Evolutionary conservation across 257 asterid genomes (phyloP), one percentile per base, ranked within the genome.

Genomic region (Solanum piurae): DNA sequence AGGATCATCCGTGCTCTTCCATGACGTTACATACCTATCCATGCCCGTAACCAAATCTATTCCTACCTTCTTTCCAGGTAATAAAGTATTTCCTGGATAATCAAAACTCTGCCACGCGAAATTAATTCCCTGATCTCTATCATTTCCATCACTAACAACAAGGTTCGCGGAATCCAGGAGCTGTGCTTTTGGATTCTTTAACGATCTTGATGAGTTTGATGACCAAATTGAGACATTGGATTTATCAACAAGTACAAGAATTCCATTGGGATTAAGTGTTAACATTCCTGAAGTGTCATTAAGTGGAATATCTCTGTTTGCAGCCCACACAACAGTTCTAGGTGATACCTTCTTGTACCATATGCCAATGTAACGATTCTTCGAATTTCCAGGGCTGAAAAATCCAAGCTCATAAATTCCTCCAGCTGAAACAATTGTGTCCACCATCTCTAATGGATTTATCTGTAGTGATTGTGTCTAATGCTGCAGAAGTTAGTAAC

Each of bases 1-100:
- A 1, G 90, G 90, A 84, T 88, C 90, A 84, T 88, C 86, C 2
- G 55, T 4, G 68, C 87, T 88, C 88, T 66, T 88, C 90, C 90
- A 88, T 0, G 90, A 86, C 7, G 86, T 66, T 16, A n/a, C 7
- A 31, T 23, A 0, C 58, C 83, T 5, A 5, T 79, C 73, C 31
- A 38, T 62, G 3, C 88, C 88, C 6, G 69, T 84, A 3, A 7
- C 72, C 36, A 88, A 88, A 69, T 84, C 69, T 73, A 23, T 42
- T 46, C 90, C 88, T 7, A 88, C 0, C 76, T 36, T 88, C 90
- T 86, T 88, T n/a, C 88, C 88, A 38, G 88, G 25, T 18, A 88
- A 40, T 9, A 77, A 31, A 7, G 86, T 80, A 25, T 88, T 72
- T 3, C 74, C 62, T 10, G 87, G 88, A 86, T 86, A 72, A 68